Percentiles rank a stretch among this genome's conserved stretches.
Evolutionary conservation across 2,329 filamentous ascomycete genomes (phyloP).

Genomic region (Oidium heveae): DNA sequence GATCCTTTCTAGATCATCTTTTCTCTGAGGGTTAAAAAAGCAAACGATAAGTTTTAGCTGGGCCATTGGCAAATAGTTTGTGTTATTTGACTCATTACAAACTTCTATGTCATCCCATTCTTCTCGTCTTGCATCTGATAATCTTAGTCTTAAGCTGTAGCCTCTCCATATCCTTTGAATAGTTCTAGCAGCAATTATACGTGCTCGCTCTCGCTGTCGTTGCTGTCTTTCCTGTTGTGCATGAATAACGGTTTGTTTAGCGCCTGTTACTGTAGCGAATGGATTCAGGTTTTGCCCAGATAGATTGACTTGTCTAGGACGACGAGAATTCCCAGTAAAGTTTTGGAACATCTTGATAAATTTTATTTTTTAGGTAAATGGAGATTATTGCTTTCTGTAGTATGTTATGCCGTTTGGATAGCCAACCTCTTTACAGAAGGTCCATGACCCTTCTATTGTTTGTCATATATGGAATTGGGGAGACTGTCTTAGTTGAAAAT

Average conservation of each 20-base stretch:
- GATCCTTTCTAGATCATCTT: constrained; percentile 25
- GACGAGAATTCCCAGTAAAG: constrained; percentile 70
- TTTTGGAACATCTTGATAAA: constrained; percentile 57
- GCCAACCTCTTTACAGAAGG: not conserved
- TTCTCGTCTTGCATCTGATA: constrained; percentile 30
- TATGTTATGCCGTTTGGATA: not conserved
- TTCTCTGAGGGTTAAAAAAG: constrained; percentile 20
- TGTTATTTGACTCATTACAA: not conserved
- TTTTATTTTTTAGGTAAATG: not conserved
- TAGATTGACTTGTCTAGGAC: constrained; percentile 78
- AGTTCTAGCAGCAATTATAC: constrained; percentile 42
- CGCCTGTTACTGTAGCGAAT: constrained; percentile 38
- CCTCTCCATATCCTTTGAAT: constrained; percentile 73
- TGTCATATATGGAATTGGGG: too few species aligned
- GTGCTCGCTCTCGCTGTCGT: constrained; percentile 58
- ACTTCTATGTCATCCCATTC: constrained; percentile 30
- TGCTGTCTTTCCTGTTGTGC: constrained; percentile 67
- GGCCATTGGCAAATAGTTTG: constrained; percentile 15
- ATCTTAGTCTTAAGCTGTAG: constrained; percentile 31
- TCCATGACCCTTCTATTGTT: not conserved
- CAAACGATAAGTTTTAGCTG: constrained; percentile 24
- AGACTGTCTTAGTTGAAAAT: too few species aligned
- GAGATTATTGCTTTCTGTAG: not conserved
- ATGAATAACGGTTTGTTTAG: constrained; percentile 55
- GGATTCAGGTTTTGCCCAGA: constrained; percentile 65